Evolutionary conservation across 2,329 filamentous ascomycete genomes (phyloP).

Genomic region (Cercospora nicotianae): DNA sequence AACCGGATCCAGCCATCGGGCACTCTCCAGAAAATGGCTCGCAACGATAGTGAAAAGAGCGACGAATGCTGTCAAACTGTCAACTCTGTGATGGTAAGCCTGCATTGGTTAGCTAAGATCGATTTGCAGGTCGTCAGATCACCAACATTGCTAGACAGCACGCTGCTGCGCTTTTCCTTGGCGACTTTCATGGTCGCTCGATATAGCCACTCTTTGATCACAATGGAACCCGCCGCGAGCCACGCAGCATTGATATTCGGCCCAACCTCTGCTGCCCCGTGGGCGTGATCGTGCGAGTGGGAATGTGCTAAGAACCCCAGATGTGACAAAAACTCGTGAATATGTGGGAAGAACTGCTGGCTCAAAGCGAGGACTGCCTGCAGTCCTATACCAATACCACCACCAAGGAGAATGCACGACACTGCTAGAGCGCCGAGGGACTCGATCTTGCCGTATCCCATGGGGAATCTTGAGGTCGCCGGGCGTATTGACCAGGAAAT

Average conservation of each 20-base stretch:
- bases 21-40: conserved; percentile 80
- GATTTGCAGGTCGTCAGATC: not conserved
- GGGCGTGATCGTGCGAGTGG: conserved; percentile 62
- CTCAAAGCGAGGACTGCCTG: conserved; percentile 60
- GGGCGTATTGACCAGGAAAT: conserved; percentile 90
- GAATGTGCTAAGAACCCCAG: conserved; percentile 52
- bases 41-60: conserved; percentile 86
- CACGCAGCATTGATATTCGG: conserved; percentile 94
- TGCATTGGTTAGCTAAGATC: conserved; percentile 4
- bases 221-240: conserved; percentile 85
- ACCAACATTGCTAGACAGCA: conserved; percentile 81
- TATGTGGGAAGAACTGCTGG: conserved; percentile 52
- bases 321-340: conserved; percentile 45
- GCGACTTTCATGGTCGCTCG: conserved; percentile 97
- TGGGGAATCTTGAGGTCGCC: conserved; percentile 79
- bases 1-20: conserved; percentile 90
- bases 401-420: conserved; percentile 83
- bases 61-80: conserved; percentile 92
- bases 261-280: conserved; percentile 58
- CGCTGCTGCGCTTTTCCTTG: conserved; percentile 87
- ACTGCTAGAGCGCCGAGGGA: conserved; percentile 91
- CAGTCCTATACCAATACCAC: conserved; percentile 86
- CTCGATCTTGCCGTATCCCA: conserved; percentile 97
- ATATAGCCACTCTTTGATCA: conserved; percentile 96
- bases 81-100: conserved; percentile 88